phyloP scores from a whole-genome alignment of 257 asterid genomes.

The Henckelia pumila region DNA sequence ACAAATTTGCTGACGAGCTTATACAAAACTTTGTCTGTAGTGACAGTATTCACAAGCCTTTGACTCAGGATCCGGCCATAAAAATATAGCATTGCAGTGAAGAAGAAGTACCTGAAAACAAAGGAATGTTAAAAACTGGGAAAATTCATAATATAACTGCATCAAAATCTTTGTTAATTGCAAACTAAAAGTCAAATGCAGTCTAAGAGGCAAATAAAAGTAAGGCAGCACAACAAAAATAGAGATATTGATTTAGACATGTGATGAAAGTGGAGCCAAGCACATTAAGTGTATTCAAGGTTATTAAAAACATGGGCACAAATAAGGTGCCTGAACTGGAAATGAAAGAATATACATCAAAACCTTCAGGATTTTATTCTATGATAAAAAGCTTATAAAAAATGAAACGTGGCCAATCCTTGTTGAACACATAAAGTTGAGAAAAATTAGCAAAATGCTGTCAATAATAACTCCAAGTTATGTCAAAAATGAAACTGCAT shows the following conservation, averaged over 20 bases:
- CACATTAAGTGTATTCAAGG: background rate
- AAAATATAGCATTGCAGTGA: constrained; percentile 79
- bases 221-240: constrained; percentile 3
- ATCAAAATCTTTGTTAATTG: background rate
- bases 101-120: constrained; percentile 77
- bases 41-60: constrained; percentile 79
- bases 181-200: constrained; percentile 14
- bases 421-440: background rate
- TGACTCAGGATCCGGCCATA: constrained; percentile 86
- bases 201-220: background rate
- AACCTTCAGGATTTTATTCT: background rate
- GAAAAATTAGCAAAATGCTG: background rate
- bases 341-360: background rate
- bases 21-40: constrained; percentile 63
- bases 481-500: background rate
- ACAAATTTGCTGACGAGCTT: constrained; percentile 65
- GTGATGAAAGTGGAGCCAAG: background rate
- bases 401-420: background rate
- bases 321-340: background rate
- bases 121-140: background rate
- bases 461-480: background rate
- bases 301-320: background rate
- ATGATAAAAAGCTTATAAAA: background rate
- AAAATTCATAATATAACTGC: background rate
- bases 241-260: constrained; percentile 16